Conservation (phyloP, 2,329 filamentous ascomycete genomes). For the Aspergillus quadricinctus region DNA sequence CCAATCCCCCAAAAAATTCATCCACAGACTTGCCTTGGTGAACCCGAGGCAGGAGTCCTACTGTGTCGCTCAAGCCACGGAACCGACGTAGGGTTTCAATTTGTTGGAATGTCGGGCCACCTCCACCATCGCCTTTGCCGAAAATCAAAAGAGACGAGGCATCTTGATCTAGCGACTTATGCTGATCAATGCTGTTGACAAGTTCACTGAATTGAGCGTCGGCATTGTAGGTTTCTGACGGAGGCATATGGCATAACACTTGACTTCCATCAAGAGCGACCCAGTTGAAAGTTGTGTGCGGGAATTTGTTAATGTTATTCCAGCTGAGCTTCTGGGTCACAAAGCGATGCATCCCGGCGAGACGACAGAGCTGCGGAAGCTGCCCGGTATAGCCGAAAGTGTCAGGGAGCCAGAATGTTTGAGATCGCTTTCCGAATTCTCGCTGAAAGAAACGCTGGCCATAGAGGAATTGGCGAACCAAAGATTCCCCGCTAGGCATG, state of each 20-base stretch:
- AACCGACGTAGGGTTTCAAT: no score
- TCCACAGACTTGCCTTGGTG: no score
- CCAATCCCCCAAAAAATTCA: no score
- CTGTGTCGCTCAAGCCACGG: no score
- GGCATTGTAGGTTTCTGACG: slow-evolving; percentile 29
- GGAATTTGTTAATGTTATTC: slow-evolving; percentile 99
- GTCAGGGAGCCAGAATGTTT: slow-evolving; percentile 96
- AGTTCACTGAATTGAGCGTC: no score
- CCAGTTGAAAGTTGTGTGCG: slow-evolving; percentile 99
- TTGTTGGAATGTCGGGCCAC: no score
- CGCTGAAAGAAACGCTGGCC: slow-evolving; percentile 93
- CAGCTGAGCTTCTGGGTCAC: slow-evolving; percentile 98
- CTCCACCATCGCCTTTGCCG: no score
- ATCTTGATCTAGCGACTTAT: no score
- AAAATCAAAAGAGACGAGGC: no score
- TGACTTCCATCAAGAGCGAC: slow-evolving; percentile 92
- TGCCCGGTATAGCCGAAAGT: slow-evolving; percentile 97
- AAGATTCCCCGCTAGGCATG: slow-evolving; percentile 88
- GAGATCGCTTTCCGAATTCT: slow-evolving; percentile 81
- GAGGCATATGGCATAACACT: slow-evolving; percentile 96
- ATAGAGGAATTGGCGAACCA: slow-evolving; percentile 91
- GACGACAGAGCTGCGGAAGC: slow-evolving; percentile 84
- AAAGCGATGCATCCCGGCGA: slow-evolving; percentile 95
- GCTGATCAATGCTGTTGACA: no score
- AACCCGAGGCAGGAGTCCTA: no score